Base-by-base conservation (phyloP, 768 basidiomycete genomes). In the Gloeophyllum trabeum region DNA sequence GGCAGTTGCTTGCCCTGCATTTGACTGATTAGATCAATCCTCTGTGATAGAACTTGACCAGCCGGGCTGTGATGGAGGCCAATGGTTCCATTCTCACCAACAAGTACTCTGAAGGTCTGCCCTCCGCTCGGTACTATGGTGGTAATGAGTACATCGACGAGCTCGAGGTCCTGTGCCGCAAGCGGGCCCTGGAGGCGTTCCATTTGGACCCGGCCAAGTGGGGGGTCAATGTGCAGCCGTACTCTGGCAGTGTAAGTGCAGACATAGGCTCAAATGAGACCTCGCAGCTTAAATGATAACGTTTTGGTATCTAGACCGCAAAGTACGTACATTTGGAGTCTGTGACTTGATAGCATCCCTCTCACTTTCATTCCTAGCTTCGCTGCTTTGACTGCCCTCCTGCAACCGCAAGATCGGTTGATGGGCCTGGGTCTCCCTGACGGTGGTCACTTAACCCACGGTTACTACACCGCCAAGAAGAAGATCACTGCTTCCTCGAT, bases 401-500 rank as follows among this genome's bases (percentile, higher is more conserved):
- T 97, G 58, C 86, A 96, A 61, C 94, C 94, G 39, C 88, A 97
- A 61, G 94, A 98, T 65, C 84, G 94, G 47, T 76, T 99, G 51
- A 98, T 99, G 94, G 94, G 94, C 63, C 85, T 99, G 51, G 93
- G 92, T 47, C 83, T 99, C 25, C 91, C 94, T 12, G 93, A 98
- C 57, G 94, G 94, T 60, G 94, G 92, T 38, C 93, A 96, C 62
- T 76, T 96, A 52, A 97, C 92, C 24, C 94, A 97, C 59, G 94
- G 94, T 23, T 94, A 94, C 71, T 99, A 93, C 65, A 94, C 91
- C 43, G 89, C 91, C 46, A 98, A 98, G 71, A 96, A 97, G 74
- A 98, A 99, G 67, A 98, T 99, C 81, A 97, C 96, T 24, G 90
- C 96, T 25, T 98, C 94, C 19, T 98, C 96, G 16, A 97, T 99